These are phyloP conservation scores for Saccharomycopsis hybrid DNA, from an alignment of 1,139 yeast genomes.

Conservation along the genomic window DNA sequence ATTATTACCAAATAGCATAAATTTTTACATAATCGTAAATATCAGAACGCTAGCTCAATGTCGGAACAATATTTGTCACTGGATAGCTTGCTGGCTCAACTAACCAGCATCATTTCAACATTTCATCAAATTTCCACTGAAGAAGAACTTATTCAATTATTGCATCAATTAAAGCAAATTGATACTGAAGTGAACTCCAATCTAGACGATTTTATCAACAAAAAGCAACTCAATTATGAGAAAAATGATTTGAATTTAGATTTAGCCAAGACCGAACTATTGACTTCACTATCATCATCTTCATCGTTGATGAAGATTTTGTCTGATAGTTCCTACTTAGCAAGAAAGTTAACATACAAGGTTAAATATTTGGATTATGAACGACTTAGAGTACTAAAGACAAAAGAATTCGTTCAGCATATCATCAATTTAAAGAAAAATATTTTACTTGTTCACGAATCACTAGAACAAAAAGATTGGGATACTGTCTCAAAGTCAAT, in stretches of 20 bases:
- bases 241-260: slow-evolving; percentile 26
- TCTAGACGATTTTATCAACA: slow-evolving; percentile 12
- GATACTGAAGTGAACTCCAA: slow-evolving; percentile 1
- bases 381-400: slow-evolving; percentile 56
- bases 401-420: slow-evolving; percentile 59
- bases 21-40: too few relatives aligned
- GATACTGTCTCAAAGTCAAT: slow-evolving; percentile 65
- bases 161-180: not conserved
- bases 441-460: slow-evolving; percentile 60
- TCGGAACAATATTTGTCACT: too few relatives aligned
- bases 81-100: too few relatives aligned
- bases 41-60: too few relatives aligned
- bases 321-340: slow-evolving; percentile 57
- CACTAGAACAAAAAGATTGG: slow-evolving; percentile 67
- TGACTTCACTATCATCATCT: slow-evolving; percentile 37
- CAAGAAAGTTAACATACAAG: slow-evolving; percentile 59
- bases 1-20: too few relatives aligned
- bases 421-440: slow-evolving; percentile 59
- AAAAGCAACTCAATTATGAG: slow-evolving; percentile 1
- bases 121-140: not conserved
- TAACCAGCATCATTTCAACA: too few relatives aligned
- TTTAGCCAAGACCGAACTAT: slow-evolving; percentile 38
- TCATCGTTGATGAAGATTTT: slow-evolving; percentile 45
- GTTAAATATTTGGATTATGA: slow-evolving; percentile 69
- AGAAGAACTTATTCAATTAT: not conserved